phyloP scores from a whole-genome alignment of 805 yeast species.

The Barnettozyma wickerhamii region DNA sequence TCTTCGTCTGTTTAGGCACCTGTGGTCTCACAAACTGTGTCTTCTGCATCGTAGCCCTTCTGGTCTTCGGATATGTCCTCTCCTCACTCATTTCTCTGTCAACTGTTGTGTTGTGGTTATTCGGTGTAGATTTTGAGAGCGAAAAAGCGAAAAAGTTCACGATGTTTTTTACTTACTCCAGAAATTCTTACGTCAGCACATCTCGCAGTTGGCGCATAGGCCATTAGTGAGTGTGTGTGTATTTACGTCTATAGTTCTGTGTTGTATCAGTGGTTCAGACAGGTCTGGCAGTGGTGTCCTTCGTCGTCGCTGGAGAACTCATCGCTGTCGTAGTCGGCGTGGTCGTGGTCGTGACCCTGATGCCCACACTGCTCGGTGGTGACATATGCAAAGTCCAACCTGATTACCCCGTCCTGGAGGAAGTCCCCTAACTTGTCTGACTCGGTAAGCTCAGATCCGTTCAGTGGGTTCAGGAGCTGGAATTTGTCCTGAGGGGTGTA shows the following conservation, averaged over 20 bases:
- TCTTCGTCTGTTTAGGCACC: conserved; percentile 12
- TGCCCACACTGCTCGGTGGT: conserved; percentile 5
- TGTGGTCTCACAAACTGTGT: conserved; percentile 10
- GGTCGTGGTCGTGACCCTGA: conserved; percentile 12
- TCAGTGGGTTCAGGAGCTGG: conserved; percentile 18
- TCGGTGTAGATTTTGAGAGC: background rate
- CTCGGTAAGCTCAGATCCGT: conserved; percentile 15
- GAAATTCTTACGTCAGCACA: too few relatives aligned
- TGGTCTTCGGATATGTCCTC: background rate
- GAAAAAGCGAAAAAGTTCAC: background rate
- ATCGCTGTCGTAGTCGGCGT: conserved; percentile 20
- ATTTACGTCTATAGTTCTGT: too few relatives aligned
- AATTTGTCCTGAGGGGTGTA: conserved; percentile 14
- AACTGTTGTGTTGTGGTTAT: background rate
- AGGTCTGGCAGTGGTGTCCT: conserved; percentile 16
- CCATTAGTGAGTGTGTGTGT: too few relatives aligned
- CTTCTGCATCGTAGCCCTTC: background rate
- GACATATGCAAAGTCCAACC: conserved; percentile 19
- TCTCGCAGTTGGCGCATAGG: too few relatives aligned
- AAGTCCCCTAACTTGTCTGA: conserved; percentile 15
- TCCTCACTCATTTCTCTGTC: background rate
- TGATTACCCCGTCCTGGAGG: conserved; percentile 11
- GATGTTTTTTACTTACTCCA: background rate
- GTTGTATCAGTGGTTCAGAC: background rate
- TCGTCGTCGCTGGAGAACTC: conserved; percentile 25